phyloP scores from a whole-genome alignment of 1,284 basidiomycete genomes.

The Heterobasidion irregulare region DNA sequence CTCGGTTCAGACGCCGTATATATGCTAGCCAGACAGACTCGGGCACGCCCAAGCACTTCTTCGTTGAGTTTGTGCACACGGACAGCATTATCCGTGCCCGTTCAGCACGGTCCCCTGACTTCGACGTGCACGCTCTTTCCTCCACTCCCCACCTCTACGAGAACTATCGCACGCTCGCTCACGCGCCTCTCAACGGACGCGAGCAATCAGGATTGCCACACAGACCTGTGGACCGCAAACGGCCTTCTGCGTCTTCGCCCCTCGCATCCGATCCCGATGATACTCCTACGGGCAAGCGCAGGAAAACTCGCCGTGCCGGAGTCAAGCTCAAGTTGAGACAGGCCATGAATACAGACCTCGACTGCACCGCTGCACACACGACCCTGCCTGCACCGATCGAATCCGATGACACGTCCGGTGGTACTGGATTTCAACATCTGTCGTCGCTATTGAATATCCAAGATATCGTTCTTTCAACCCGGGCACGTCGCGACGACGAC shows the following conservation, averaged over 20 bases:
- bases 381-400: neutral
- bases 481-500: neutral
- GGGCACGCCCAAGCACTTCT: constrained; percentile 13
- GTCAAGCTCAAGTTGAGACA: neutral
- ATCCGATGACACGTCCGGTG: neutral
- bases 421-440: neutral
- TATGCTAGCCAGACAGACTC: constrained; percentile 13
- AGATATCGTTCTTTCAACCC: neutral
- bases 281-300: neutral
- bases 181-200: neutral
- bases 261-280: neutral
- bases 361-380: neutral
- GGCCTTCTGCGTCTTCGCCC: too few relatives aligned
- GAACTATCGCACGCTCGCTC: constrained; percentile 10
- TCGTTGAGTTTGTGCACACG: constrained; percentile 20
- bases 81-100: constrained; percentile 19
- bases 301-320: neutral
- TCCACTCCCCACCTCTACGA: constrained; percentile 14
- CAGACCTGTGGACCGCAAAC: too few relatives aligned
- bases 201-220: neutral
- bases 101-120: constrained; percentile 10
- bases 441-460: neutral
- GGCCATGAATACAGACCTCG: constrained; percentile 1
- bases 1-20: constrained; percentile 12
- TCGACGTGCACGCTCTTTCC: constrained; percentile 17